phyloP scores from a whole-genome alignment of 495 filamentous ascomycete genomes.

The Articulospora tetracladia region DNA sequence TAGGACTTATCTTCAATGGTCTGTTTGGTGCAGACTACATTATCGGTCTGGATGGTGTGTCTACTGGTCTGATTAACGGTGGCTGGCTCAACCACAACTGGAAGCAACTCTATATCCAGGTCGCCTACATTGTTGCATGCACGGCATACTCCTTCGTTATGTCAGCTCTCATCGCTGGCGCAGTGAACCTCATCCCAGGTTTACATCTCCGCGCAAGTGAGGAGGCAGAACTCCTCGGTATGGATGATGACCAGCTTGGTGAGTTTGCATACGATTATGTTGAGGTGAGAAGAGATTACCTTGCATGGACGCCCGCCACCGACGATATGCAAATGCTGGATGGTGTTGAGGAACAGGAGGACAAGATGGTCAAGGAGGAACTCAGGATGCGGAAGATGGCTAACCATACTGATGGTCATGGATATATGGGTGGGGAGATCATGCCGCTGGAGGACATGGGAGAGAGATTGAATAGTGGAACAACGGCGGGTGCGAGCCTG shows the following conservation, averaged over 20 bases:
- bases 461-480: no score
- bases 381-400: not conserved
- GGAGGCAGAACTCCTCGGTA: slow-evolving; percentile 92
- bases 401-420: not conserved
- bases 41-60: slow-evolving; percentile 88
- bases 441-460: no score
- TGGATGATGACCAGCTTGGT: slow-evolving; percentile 97
- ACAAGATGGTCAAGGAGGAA: not conserved
- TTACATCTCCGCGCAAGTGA: slow-evolving; percentile 85
- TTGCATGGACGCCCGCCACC: slow-evolving; percentile 94
- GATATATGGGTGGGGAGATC: no score
- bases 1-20: slow-evolving; percentile 89
- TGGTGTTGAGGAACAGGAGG: not conserved
- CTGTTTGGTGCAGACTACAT: slow-evolving; percentile 85
- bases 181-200: slow-evolving; percentile 81
- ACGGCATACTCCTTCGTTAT: slow-evolving; percentile 77
- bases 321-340: slow-evolving; percentile 34
- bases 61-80: slow-evolving; percentile 61
- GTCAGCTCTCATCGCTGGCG: slow-evolving; percentile 73
- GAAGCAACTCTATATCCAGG: slow-evolving; percentile 81
- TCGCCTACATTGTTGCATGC: slow-evolving; percentile 81
- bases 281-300: slow-evolving; percentile 79
- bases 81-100: slow-evolving; percentile 87
- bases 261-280: slow-evolving; percentile 99
- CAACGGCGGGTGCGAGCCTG: no score